Percentiles rank a stretch among this genome's conserved stretches.
These are phyloP conservation scores for Acrocalymma vagum DNA, from an alignment of 2,329 filamentous ascomycete genomes.

Conservation along the genomic window DNA sequence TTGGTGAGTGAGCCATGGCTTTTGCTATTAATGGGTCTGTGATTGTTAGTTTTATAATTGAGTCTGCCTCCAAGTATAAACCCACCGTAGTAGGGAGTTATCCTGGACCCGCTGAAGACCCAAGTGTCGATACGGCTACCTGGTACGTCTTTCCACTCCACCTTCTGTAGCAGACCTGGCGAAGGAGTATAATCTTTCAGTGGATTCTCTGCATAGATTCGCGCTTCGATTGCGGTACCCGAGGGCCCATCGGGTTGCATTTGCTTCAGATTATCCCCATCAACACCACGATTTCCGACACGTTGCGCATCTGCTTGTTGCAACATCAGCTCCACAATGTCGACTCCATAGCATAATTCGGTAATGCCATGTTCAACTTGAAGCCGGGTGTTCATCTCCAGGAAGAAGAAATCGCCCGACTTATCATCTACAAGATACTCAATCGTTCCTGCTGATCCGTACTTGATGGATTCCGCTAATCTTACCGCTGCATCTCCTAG, in stretches of 20 bases:
- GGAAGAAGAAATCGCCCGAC: conserved; percentile 77
- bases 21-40: conserved; percentile 66
- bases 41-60: neutral
- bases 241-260: conserved; percentile 54
- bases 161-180: conserved; percentile 65
- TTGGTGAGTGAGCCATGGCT: conserved; percentile 62
- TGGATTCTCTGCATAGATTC: conserved; percentile 68
- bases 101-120: conserved; percentile 65
- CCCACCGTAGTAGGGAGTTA: conserved; percentile 66
- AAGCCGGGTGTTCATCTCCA: conserved; percentile 67
- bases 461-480: conserved; percentile 65
- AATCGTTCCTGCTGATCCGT: conserved; percentile 88
- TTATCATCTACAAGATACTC: conserved; percentile 91
- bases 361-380: conserved; percentile 68
- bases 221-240: conserved; percentile 62
- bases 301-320: conserved; percentile 62
- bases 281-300: conserved; percentile 54
- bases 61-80: conserved; percentile 6
- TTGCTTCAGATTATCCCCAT: conserved; percentile 49
- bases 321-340: conserved; percentile 65
- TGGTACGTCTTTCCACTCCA: conserved; percentile 61
- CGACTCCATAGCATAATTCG: conserved; percentile 64
- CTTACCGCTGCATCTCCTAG: conserved; percentile 74
- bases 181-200: conserved; percentile 66
- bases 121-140: conserved; percentile 69